Evolutionary conservation across 345 rosid species (phyloP), one percentile per base, ranked within the genome.

Genomic region (Anastatica hierochuntica): DNA sequence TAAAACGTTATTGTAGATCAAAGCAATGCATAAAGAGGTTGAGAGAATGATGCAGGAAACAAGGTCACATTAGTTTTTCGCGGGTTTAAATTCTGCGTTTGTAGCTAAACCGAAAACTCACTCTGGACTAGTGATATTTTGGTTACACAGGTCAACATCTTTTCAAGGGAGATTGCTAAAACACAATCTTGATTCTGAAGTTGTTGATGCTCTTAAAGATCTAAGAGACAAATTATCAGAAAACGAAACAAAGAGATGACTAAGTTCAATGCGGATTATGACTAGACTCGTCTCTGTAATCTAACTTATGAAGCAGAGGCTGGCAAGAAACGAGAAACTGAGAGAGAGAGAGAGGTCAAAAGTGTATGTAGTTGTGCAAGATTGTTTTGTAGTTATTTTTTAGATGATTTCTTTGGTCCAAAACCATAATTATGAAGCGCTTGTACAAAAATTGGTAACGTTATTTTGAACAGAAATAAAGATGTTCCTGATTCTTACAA

Each of bases 171-270:
- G 68, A 76, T 66, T 86, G 66, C 60, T 90, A 47, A 83, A 86
- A 73, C 84, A 90, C 74, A 84, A 84, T 75, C 90, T 90, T 55
- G 83, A 86, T 68, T 63, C 90, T n/a, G 81, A 79, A 76, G 95
- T 86, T 2, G 88, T 84, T 1, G 94, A 75, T 66, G 95, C 95
- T 46, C 88, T 90, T 19, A 84, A 80, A 72, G 94, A 84, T 72
- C 56, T 86, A 45, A 77, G 84, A 75, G 79, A 70, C 30, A 81
- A 80, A 68, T 75, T 90, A 53, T 70, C 75, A 0, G 76, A 86
- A 43, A 74, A 68, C 3, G 82, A 77, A 60, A 37, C 58, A 16
- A 74, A 69, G 55, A 77, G 73, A 75, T 69, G 56, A 59, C 66
- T 47, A 40, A 39, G n/a, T n/a, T n/a, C n/a, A n/a, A n/a, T n/a